phyloP scores from a whole-genome alignment of 129 eudicot genomes.

The Heracleum sosnowskyi region DNA sequence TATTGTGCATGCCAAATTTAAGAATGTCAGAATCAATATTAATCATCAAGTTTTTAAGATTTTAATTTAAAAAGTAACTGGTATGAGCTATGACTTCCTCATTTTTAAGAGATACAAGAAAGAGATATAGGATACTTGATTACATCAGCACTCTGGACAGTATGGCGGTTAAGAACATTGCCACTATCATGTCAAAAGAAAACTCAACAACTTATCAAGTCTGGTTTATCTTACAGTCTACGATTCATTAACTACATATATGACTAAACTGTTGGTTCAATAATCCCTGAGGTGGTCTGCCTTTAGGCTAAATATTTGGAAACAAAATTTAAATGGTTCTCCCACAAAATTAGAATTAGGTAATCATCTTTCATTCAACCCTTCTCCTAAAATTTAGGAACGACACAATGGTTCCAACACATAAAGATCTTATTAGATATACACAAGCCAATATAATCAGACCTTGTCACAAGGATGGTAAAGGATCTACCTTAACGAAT shows the following conservation, averaged over 20 bases:
- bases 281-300: background rate
- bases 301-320: background rate
- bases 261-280: background rate
- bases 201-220: background rate
- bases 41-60: background rate
- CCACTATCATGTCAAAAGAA: background rate
- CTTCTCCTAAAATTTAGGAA: background rate
- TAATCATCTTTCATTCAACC: background rate
- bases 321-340: background rate
- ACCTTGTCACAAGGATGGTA: constrained; percentile 1
- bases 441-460: background rate
- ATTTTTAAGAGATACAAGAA: background rate
- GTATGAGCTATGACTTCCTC: background rate
- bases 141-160: background rate
- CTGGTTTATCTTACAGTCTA: background rate
- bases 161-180: background rate
- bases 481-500: constrained; percentile 66
- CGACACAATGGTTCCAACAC: background rate
- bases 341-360: background rate
- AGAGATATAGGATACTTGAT: background rate
- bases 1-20: background rate
- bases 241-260: background rate
- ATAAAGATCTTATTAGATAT: background rate
- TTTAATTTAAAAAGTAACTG: background rate
- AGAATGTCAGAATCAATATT: background rate